Base-by-base conservation (phyloP, 2,329 filamentous ascomycete species). In the Ophiostoma angusticollis region DNA sequence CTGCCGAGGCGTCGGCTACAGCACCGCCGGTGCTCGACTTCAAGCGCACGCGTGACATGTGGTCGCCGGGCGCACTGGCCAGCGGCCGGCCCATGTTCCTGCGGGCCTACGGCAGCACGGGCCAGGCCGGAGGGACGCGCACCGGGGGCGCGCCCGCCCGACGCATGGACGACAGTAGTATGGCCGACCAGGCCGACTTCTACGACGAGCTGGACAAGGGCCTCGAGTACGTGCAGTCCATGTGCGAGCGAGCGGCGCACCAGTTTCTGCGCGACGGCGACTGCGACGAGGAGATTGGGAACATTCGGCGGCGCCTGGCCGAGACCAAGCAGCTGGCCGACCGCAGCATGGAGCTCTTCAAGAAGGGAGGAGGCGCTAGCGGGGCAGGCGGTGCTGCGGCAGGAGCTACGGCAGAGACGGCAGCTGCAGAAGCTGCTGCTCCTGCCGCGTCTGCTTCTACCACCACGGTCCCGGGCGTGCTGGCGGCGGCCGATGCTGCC, bases 241-340 rank as follows among this genome's bases (percentile, higher is more conserved):
- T 86, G 50, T 93, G 84, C 55, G 87, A 95, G 60, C 78, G 78
- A 39, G 87, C 82, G 3, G 87, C 87, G 0, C 86, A 93, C 53
- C 84, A 93, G 52, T 85, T 91, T 45, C 66, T 95, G n/a, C 76
- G 87, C 18, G 81, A 86, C 38, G 87, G 86, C 9, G 80, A 91
- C 52, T 94, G 87, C 58, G 70, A 66, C n/a, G 70, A 74, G 14
- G 84, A 93, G 56, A 70, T 94, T 28, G 65, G 67, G 19, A 78
- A 75, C 33, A 80, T 87, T 38, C 73, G 77, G 52, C 64, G 68
- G 41, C 73, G 75, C 13, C 70, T 93, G 31, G 60, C 61, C 8
- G 69, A 78, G 40, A 75, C 85, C 1, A 64, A 77, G 36, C 69
- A 72, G 23, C 61, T 74, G 38, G 75, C 79, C 13, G 64, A 64